Evolutionary conservation across 768 basidiomycete genomes (phyloP).

Genomic region (Pleurotus giganteus): DNA sequence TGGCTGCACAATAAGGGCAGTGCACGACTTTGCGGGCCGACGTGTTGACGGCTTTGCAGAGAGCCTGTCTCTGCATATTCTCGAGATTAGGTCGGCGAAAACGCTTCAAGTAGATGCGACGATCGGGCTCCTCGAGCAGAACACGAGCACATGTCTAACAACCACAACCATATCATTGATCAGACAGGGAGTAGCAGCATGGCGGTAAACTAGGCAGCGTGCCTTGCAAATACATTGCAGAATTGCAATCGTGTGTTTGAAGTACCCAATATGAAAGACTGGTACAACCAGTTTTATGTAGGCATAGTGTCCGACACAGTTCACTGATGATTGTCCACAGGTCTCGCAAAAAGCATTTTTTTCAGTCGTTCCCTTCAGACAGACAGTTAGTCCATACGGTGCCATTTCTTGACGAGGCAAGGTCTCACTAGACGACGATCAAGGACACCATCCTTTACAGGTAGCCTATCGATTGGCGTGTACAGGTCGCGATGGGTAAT

Average conservation of each 20-base stretch:
- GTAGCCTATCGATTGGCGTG: slow-evolving; percentile 75
- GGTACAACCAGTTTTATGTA: slow-evolving; percentile 97
- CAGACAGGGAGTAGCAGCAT: neutral
- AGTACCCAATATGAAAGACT: slow-evolving; percentile 98
- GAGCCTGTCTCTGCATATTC: slow-evolving; percentile 82
- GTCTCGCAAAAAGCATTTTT: slow-evolving; percentile 93
- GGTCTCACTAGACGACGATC: slow-evolving; percentile 80
- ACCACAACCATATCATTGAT: slow-evolving; percentile 5
- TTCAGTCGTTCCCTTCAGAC: slow-evolving; percentile 83
- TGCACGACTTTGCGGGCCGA: slow-evolving; percentile 87
- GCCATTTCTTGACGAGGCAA: neutral
- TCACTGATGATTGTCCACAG: slow-evolving; percentile 86
- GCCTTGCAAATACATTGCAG: slow-evolving; percentile 98
- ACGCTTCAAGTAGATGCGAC: slow-evolving; percentile 80
- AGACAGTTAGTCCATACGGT: neutral
- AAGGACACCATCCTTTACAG: slow-evolving; percentile 89
- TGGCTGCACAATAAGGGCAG: slow-evolving; percentile 90
- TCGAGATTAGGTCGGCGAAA: slow-evolving; percentile 91
- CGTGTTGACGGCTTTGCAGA: slow-evolving; percentile 83
- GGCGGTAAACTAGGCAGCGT: slow-evolving; percentile 15
- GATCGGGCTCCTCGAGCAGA: slow-evolving; percentile 82
- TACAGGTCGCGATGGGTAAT: slow-evolving; percentile 93
- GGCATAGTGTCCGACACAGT: slow-evolving; percentile 98
- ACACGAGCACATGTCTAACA: slow-evolving; percentile 86
- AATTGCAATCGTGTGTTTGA: slow-evolving; percentile 91